phyloP scores from a whole-genome alignment of 2,329 filamentous ascomycete species.

The Zymoseptoria ardabiliae region DNA sequence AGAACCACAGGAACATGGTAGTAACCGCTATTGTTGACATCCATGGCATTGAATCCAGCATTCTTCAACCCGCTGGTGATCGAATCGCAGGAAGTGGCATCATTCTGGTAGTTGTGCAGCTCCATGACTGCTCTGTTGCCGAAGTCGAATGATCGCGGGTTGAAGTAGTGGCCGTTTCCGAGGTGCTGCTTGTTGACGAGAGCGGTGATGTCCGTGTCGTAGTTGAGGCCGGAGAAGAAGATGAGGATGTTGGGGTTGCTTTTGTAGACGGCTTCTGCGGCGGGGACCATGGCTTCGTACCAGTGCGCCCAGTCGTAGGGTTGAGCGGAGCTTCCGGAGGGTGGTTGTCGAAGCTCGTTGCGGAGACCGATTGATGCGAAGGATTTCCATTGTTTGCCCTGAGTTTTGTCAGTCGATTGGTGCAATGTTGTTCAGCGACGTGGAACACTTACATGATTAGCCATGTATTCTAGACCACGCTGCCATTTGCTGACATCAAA shows the following conservation, averaged over 20 bases:
- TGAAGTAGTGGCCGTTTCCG: slow-evolving; percentile 38
- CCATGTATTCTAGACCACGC: slow-evolving; percentile 54
- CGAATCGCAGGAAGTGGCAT: slow-evolving; percentile 40
- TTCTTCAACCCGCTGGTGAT: slow-evolving; percentile 43
- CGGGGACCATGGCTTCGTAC: slow-evolving; percentile 38
- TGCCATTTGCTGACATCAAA: slow-evolving; percentile 55
- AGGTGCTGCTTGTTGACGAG: slow-evolving; percentile 27
- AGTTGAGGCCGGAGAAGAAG: slow-evolving; percentile 53
- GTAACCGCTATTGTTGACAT: slow-evolving; percentile 25
- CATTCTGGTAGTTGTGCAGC: slow-evolving; percentile 54
- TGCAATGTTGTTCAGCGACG: background rate
- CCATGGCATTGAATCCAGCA: slow-evolving; percentile 49
- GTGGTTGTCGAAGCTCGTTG: slow-evolving; percentile 44
- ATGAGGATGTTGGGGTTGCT: slow-evolving; percentile 48
- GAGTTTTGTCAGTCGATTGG: background rate
- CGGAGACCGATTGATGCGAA: slow-evolving; percentile 47
- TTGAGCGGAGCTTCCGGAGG: background rate
- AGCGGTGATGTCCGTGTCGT: slow-evolving; percentile 47
- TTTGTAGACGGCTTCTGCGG: slow-evolving; percentile 44
- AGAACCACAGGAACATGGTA: slow-evolving; percentile 41
- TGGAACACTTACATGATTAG: slow-evolving; percentile 35
- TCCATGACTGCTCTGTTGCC: slow-evolving; percentile 52
- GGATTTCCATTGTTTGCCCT: slow-evolving; percentile 36
- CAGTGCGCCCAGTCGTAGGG: slow-evolving; percentile 13
- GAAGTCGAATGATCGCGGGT: slow-evolving; percentile 42